Evolutionary conservation across 1,139 yeast species (phyloP), one percentile per base, ranked within the genome.

Genomic region (Taphrina flavorubra): DNA sequence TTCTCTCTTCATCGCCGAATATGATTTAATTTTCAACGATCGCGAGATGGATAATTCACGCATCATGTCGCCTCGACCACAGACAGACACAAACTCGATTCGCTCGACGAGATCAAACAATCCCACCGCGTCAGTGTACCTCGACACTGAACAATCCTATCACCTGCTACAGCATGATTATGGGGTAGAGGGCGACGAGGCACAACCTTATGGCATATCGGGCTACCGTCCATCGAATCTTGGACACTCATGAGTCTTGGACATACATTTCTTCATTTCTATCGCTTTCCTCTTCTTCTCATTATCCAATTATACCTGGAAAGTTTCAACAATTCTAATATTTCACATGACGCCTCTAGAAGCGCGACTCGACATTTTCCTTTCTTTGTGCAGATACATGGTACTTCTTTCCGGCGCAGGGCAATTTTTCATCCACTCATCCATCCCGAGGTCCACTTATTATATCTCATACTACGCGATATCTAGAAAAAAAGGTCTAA

Each of bases 1-100:
- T 71, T 83, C 84, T 61, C 82, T 86, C 18, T 84, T 89, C 70
- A 81, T 90, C 74, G 84, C 84, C 61, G 91, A 90, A 75, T 88
- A 85, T 75, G 83, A 80, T 37, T 84, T 86, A 73, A 83, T 90
- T 8, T 90, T 89, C 75, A 65, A 49, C 36, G 68, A 64, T 37
- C 60, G 49, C 3, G 60, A 37, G 13, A 8, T 18, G 40, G 60
- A 56, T 13, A 16, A n/a, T 16, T 53, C 58, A 6, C 58, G 44
- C 11, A 53, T 36, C 11, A 7, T 53, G 58, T 53, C 58, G 13
- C 58, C 40, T n/a, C 60, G 60, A 18, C 49, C 49, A 8, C 36
- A 25, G 49, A 56, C 46, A 6, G 60, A 56, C 40, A 13, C 58
- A 11, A 53, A 34, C 16, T 53, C 58, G 11, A 53, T 53, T 53